Evolutionary conservation across 805 yeast genomes (phyloP), one percentile per base, ranked within the genome.

Genomic region (Nakazawaea populi): DNA sequence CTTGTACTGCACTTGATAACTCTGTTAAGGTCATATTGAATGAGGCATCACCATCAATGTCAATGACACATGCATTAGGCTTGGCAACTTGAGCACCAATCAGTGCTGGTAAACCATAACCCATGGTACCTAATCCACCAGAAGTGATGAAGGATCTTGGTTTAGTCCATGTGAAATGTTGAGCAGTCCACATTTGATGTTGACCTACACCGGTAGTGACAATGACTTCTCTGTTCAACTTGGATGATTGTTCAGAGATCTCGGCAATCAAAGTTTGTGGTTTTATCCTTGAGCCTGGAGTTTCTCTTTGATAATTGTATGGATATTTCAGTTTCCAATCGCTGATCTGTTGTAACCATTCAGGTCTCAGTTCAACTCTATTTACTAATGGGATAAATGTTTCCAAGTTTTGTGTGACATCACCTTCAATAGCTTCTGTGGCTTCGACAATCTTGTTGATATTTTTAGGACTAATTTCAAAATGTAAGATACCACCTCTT

Each of bases 171-270:
- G 90, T 82, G 82, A 87, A 91, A 71, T 90, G 91, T 74, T 94
- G 99, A 31, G 98, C 98, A 38, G 98, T 95, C 99, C 99, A 92
- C 99, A 92, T 92, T 76, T 92, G 99, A 78, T 92, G 99, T 77
- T 94, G 99, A 54, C 99, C 99, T 48, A 94, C 98, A 77, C 99
- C 99, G 37, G 99, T 94, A 49, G 98, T 87, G 60, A 92, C 85
- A 60, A 91, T 81, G 53, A 89, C 90, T 60, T 87, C 91, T 63
- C 81, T 87, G 56, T 75, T 75, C 51, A 78, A 76, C 49, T 73
- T 79, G 46, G 72, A 68, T 34, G 90, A 83, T 59, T 90, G 84
- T 55, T 81, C 77, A 3, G 94, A 81, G 51, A 94, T 77, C 69
- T 88, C 92, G 43, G 76, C 68, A 56, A 94, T 82, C 47, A 92